phyloP scores from a whole-genome alignment of 2,329 filamentous ascomycete genomes.

The Pyrenophora teres region DNA sequence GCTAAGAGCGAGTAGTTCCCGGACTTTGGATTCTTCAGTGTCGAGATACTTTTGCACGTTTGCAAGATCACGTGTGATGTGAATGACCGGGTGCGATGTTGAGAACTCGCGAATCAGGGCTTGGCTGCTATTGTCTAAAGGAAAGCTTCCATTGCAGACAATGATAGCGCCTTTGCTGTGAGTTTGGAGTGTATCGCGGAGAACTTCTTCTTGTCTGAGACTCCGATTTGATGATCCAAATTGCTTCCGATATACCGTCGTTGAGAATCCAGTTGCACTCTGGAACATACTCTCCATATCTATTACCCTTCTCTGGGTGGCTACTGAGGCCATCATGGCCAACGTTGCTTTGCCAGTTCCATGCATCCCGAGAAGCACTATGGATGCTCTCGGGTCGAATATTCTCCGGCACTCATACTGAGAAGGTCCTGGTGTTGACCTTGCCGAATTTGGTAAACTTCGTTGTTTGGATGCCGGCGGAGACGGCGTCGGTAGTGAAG shows the following conservation, averaged over 20 bases:
- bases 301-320: slow-evolving; percentile 68
- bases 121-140: slow-evolving; percentile 67
- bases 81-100: slow-evolving; percentile 70
- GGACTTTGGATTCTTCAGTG: slow-evolving; percentile 59
- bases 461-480: slow-evolving; percentile 15
- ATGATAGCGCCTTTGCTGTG: slow-evolving; percentile 67
- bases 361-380: slow-evolving; percentile 74
- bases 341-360: slow-evolving; percentile 77
- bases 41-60: slow-evolving; percentile 67
- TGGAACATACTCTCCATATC: slow-evolving; percentile 72
- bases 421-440: slow-evolving; percentile 29
- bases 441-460: slow-evolving; percentile 20
- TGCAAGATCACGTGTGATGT: slow-evolving; percentile 67
- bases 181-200: slow-evolving; percentile 64
- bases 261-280: slow-evolving; percentile 64
- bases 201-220: slow-evolving; percentile 64
- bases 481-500: slow-evolving; percentile 16
- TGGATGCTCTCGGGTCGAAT: slow-evolving; percentile 67
- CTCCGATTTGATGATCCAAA: slow-evolving; percentile 68
- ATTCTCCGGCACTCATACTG: slow-evolving; percentile 37
- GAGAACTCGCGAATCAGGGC: slow-evolving; percentile 66
- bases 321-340: slow-evolving; percentile 73
- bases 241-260: slow-evolving; percentile 64
- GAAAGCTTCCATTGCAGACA: slow-evolving; percentile 67
- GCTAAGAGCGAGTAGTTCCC: slow-evolving; percentile 62